Evolutionary conservation across 768 basidiomycete genomes (phyloP).

Genomic region (Gautieria morchelliformis): DNA sequence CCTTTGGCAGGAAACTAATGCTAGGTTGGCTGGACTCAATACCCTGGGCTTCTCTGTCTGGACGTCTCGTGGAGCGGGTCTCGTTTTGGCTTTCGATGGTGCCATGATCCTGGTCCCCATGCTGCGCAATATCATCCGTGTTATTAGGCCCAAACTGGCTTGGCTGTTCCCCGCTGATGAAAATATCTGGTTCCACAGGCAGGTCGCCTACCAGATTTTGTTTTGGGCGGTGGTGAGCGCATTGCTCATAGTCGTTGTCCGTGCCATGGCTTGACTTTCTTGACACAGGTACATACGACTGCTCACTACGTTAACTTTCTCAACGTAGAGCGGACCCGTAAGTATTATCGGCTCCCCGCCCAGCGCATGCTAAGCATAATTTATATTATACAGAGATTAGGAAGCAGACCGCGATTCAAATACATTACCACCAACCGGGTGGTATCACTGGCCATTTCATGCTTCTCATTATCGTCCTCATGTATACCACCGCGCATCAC

Average conservation of each 20-base stretch:
- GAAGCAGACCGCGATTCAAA: slow-evolving; percentile 62
- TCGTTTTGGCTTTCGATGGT: slow-evolving; percentile 82
- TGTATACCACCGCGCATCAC: slow-evolving; percentile 86
- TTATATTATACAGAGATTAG: slow-evolving; percentile 55
- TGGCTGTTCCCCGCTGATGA: slow-evolving; percentile 89
- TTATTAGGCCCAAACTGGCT: slow-evolving; percentile 70
- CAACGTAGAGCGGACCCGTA: slow-evolving; percentile 82
- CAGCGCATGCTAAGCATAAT: not conserved
- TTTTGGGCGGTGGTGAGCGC: slow-evolving; percentile 67
- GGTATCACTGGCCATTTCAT: slow-evolving; percentile 96
- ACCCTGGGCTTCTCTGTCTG: slow-evolving; percentile 77
- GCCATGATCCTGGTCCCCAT: slow-evolving; percentile 82
- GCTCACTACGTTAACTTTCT: slow-evolving; percentile 92
- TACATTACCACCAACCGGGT: slow-evolving; percentile 83
- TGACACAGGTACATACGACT: slow-evolving; percentile 58
- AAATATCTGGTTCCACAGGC: slow-evolving; percentile 93
- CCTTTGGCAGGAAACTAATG: slow-evolving; percentile 43
- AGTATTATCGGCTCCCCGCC: slow-evolving; percentile 20
- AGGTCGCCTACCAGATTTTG: slow-evolving; percentile 89
- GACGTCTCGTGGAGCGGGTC: slow-evolving; percentile 84
- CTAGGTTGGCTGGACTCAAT: slow-evolving; percentile 65
- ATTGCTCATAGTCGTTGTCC: not conserved
- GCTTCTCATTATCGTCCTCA: slow-evolving; percentile 87
- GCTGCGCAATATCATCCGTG: slow-evolving; percentile 78
- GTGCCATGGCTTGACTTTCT: not conserved